phyloP scores from a whole-genome alignment of 805 yeast species.

The Saccharomycopsis malanga region DNA sequence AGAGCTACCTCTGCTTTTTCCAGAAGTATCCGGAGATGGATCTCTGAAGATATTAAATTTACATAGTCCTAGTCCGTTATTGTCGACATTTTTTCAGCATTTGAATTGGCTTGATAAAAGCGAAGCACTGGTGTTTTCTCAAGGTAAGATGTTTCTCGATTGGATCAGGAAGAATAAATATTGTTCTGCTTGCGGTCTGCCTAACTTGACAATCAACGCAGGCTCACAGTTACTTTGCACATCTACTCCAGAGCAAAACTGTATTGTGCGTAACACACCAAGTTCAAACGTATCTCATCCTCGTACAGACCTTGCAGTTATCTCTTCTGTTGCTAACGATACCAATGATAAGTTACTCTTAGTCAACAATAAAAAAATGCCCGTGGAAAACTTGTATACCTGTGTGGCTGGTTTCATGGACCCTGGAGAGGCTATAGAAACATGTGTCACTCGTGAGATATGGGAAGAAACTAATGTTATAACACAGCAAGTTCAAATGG shows the following conservation, averaged over 20 bases:
- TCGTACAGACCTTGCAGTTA: constrained; percentile 82
- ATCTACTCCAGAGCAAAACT: constrained; percentile 33
- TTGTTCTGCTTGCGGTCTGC: constrained; percentile 82
- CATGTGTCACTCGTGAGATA: constrained; percentile 78
- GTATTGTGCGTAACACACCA: constrained; percentile 24
- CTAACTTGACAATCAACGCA: constrained; percentile 52
- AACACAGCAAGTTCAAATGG: constrained; percentile 41
- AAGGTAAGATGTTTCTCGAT: constrained; percentile 75
- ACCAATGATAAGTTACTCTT: constrained; percentile 58
- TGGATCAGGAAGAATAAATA: constrained; percentile 68
- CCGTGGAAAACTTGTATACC: constrained; percentile 52
- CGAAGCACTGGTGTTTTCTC: constrained; percentile 67
- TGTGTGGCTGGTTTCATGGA: constrained; percentile 95
- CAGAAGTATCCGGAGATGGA: neutral
- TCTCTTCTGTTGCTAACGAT: constrained; percentile 64
- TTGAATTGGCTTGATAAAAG: constrained; percentile 25
- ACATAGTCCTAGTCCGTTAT: neutral
- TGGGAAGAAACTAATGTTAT: constrained; percentile 91
- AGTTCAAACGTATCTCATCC: constrained; percentile 82
- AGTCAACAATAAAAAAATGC: constrained; percentile 64
- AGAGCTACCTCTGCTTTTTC: neutral
- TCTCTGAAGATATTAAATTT: constrained; percentile 7
- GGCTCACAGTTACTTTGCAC: constrained; percentile 57
- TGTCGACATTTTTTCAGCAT: constrained; percentile 23
- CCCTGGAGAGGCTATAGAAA: constrained; percentile 87